Percentiles rank a stretch among this genome's conserved stretches.
Conservation (phyloP, 768 basidiomycete species). For the Mycena haematopus region DNA sequence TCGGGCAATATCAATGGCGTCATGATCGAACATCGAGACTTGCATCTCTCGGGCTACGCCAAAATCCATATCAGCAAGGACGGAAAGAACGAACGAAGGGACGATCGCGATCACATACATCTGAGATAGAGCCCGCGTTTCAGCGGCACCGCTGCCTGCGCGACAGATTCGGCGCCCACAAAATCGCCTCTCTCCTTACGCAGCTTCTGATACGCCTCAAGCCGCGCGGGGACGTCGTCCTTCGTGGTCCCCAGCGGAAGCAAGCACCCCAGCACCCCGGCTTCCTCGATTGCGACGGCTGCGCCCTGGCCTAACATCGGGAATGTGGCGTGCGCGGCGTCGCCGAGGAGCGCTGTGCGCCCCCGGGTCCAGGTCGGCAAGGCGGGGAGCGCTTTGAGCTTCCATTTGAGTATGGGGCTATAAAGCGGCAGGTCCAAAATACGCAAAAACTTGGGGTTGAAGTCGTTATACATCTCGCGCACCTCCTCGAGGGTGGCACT, state of each 20-base stretch:
- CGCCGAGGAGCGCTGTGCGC: conserved; percentile 13
- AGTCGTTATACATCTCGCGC: not conserved
- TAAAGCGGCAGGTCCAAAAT: conserved; percentile 10
- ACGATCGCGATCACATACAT: not conserved
- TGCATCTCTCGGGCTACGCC: conserved; percentile 21
- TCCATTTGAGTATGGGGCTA: conserved; percentile 5
- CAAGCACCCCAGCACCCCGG: conserved; percentile 3
- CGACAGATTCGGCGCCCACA: not conserved
- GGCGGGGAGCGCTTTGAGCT: not conserved
- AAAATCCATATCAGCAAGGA: not conserved
- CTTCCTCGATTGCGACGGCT: conserved; percentile 18
- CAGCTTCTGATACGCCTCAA: conserved; percentile 11
- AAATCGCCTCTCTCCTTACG: conserved; percentile 14
- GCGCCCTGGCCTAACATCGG: conserved; percentile 18
- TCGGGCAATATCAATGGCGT: conserved; percentile 8
- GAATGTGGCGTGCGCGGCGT: conserved; percentile 16
- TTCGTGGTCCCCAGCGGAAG: conserved; percentile 8
- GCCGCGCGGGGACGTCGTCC: conserved; percentile 9
- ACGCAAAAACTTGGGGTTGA: conserved; percentile 17
- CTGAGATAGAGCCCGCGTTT: not conserved
- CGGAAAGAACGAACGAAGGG: not conserved
- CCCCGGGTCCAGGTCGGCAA: conserved; percentile 18
- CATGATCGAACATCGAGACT: conserved; percentile 1
- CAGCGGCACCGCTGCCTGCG: not conserved
- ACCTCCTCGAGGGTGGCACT: conserved; percentile 2